Evolutionary conservation across 225 moss, liverwort and hornwort species (phyloP).

Genomic region (Ulota crispa): DNA sequence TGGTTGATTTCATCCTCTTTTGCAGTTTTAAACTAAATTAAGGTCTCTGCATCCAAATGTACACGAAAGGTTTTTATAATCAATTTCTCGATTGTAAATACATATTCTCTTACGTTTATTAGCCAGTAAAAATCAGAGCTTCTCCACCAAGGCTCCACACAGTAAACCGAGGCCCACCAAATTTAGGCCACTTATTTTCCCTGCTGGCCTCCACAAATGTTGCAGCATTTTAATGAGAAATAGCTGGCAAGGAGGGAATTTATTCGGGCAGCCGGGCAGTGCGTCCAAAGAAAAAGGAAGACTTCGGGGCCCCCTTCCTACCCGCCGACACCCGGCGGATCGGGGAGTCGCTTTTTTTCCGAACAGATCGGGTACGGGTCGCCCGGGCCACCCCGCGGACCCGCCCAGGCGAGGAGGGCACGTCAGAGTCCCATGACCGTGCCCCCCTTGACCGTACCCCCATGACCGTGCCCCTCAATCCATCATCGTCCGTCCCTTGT

Average conservation of each 20-base stretch:
- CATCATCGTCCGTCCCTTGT: slow-evolving; percentile 19
- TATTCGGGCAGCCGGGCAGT: not conserved
- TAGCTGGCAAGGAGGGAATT: not conserved
- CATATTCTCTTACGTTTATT: no score
- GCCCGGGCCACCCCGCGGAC: not conserved
- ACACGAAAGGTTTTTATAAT: no score
- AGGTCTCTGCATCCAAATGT: no score
- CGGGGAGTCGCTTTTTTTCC: slow-evolving; percentile 1
- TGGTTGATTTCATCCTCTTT: no score
- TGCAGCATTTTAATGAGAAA: not conserved
- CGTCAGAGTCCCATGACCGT: not conserved
- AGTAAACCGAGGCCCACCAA: not conserved
- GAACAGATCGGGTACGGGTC: slow-evolving; percentile 30
- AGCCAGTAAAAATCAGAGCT: no score
- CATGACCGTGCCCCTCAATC: not conserved
- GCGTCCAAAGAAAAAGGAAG: not conserved
- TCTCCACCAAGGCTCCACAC: no score
- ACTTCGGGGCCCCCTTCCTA: not conserved
- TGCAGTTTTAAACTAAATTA: no score
- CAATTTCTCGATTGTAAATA: no score
- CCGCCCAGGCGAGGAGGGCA: not conserved
- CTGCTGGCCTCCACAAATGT: not conserved
- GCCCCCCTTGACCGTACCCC: not conserved
- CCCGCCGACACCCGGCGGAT: slow-evolving; percentile 34
- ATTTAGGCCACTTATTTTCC: not conserved